Evolutionary conservation across 768 basidiomycete genomes (phyloP), one percentile per base, ranked within the genome.

Genomic region (Tulasnella sp.): DNA sequence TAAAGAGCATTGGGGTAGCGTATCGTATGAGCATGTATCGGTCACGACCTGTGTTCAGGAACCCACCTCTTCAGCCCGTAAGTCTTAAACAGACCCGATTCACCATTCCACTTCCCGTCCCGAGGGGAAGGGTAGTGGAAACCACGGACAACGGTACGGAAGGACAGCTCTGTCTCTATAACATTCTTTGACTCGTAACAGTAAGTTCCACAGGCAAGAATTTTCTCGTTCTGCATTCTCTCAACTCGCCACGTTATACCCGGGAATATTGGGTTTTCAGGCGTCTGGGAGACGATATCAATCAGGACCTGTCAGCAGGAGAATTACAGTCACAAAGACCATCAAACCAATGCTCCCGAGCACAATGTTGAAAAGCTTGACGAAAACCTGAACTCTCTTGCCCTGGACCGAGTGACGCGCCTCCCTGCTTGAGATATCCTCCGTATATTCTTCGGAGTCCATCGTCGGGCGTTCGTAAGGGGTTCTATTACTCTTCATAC

Each of bases 161-260:
- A 72, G 14, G 64, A 70, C 52, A 76, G 42, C 38, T 0, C 11
- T 5, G 19, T 42, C 7, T 68, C 64, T 1, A 68, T 69, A 68
- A 71, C 49, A 34, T 76, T 76, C 42, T 76, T 42, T n/a, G 64
- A 68, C 2, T 68, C 38, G 34, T 71, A 76, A 31, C 68, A 71
- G 77, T 34, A 39, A 8, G 78, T 39, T 11, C 73, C 73, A 19
- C 45, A 74, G 37, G 52, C 73, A 19, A 58, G 19, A 22, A 74
- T 74, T 12, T 37, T 19, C 39, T 74, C 52, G 17, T 74, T 74
- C 8, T 9, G n/a, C 73, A 74, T 88, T 40, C 88, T 88, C 79
- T 87, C 86, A 19, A 88, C 87, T 69, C 85, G 86, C 87, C 88
- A 89, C 12, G 80, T 80, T 17, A 83, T 81, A 9, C 87, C 85